Percentiles rank a stretch among this genome's conserved stretches.
These are phyloP conservation scores for Pseudozyma pruni DNA, from an alignment of 1,284 basidiomycete species.

Conservation along the genomic window DNA sequence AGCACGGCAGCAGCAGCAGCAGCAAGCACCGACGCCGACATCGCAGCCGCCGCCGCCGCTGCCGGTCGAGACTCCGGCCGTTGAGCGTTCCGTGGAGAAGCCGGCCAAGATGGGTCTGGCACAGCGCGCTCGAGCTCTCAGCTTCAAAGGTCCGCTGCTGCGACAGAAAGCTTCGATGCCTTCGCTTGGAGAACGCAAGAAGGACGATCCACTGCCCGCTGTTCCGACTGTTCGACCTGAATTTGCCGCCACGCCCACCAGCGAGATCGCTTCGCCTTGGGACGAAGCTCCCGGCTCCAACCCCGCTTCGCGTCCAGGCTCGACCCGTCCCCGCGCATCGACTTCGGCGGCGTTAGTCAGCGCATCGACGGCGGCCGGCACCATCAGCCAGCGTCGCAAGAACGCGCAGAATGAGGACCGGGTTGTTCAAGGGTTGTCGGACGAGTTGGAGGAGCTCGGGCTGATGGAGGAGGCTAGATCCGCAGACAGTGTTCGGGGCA, in stretches of 20 bases:
- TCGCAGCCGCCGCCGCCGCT: constrained; percentile 10
- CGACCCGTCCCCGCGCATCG: constrained; percentile 32
- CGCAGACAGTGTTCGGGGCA: not conserved
- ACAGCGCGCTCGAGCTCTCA: constrained; percentile 37
- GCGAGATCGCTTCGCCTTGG: constrained; percentile 13
- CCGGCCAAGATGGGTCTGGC: constrained; percentile 40
- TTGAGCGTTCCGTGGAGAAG: constrained; percentile 5
- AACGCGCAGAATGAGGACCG: not conserved
- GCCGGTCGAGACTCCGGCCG: constrained; percentile 1
- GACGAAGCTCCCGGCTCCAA: constrained; percentile 10
- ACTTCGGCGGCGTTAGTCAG: constrained; percentile 38
- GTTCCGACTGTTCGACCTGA: constrained; percentile 8
- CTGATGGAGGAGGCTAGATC: constrained; percentile 1
- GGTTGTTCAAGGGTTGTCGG: not conserved
- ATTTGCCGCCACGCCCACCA: constrained; percentile 9
- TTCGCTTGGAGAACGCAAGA: constrained; percentile 24
- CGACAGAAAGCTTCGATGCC: constrained; percentile 43
- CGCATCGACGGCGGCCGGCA: constrained; percentile 30
- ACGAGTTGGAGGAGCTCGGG: constrained; percentile 8
- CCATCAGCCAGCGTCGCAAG: constrained; percentile 54
- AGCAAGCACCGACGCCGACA: too few species aligned
- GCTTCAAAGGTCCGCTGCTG: constrained; percentile 42
- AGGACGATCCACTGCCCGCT: constrained; percentile 16
- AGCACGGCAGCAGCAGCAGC: constrained; percentile 3
- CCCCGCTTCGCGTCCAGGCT: constrained; percentile 8